Percentiles rank a stretch among this genome's conserved stretches.
Conservation (phyloP, 805 yeast genomes). For the Saccharomycodes ludwigii region DNA sequence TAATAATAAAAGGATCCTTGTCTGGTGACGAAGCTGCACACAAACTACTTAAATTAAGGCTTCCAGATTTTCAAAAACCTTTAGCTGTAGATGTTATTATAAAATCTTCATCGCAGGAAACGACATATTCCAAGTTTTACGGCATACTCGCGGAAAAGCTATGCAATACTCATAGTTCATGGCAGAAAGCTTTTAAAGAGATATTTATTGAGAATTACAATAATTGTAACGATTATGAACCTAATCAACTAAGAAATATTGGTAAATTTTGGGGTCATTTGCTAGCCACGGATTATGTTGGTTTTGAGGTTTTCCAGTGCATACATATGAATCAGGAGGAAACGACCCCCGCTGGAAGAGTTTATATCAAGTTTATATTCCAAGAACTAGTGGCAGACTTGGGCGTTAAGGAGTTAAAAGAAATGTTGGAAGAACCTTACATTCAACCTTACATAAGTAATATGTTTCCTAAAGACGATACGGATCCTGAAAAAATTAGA, state of each 20-base stretch:
- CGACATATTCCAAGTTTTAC: slow-evolving; percentile 74
- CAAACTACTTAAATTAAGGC: slow-evolving; percentile 48
- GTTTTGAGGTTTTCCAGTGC: slow-evolving; percentile 45
- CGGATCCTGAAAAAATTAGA: slow-evolving; percentile 37
- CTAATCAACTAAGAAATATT: slow-evolving; percentile 61
- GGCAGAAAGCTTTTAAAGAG: slow-evolving; percentile 43
- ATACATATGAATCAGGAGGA: slow-evolving; percentile 55
- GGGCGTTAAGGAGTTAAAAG: slow-evolving; percentile 42
- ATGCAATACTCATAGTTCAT: slow-evolving; percentile 34
- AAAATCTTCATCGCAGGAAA: slow-evolving; percentile 75
- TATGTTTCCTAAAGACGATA: slow-evolving; percentile 47
- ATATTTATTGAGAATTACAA: slow-evolving; percentile 47
- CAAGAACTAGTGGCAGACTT: slow-evolving; percentile 69
- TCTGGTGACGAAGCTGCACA: slow-evolving; percentile 90
- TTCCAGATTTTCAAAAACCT: slow-evolving; percentile 30
- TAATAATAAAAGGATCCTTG: slow-evolving; percentile 80
- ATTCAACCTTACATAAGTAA: slow-evolving; percentile 38
- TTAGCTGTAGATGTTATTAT: slow-evolving; percentile 61
- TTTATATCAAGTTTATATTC: slow-evolving; percentile 69
- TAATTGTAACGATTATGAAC: slow-evolving; percentile 53
- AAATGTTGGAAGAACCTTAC: slow-evolving; percentile 39
- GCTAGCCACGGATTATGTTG: slow-evolving; percentile 55
- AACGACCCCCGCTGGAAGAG: slow-evolving; percentile 70
- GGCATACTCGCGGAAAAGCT: slow-evolving; percentile 67
- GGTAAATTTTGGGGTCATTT: slow-evolving; percentile 83